phyloP scores from a whole-genome alignment of 2,329 filamentous ascomycete genomes.

The Microthyrium microscopicum region DNA sequence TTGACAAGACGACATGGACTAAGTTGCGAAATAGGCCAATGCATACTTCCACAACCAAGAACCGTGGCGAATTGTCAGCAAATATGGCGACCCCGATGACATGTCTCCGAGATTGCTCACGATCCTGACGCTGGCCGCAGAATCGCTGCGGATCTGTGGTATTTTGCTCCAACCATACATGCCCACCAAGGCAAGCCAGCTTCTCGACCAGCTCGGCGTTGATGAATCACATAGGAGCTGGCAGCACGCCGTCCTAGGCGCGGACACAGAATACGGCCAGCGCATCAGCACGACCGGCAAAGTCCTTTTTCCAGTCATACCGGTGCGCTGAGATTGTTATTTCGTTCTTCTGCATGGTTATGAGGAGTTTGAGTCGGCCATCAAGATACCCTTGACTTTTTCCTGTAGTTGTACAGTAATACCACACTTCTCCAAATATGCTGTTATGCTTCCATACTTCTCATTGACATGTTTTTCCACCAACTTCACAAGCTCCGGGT shows the following conservation, averaged over 20 bases:
- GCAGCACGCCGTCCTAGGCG: slow-evolving; percentile 42
- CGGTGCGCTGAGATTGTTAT: too few relatives aligned
- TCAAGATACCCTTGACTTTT: slow-evolving; percentile 14
- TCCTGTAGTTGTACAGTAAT: slow-evolving; percentile 21
- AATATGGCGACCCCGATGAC: slow-evolving; percentile 16
- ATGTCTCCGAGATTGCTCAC: slow-evolving; percentile 30
- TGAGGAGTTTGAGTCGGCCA: too few relatives aligned
- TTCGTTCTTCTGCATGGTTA: too few relatives aligned
- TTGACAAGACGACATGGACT: too few relatives aligned
- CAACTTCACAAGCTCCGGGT: slow-evolving; percentile 43
- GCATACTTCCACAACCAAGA: slow-evolving; percentile 44
- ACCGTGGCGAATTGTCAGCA: slow-evolving; percentile 42
- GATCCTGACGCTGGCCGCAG: slow-evolving; percentile 55
- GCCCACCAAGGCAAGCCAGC: slow-evolving; percentile 53
- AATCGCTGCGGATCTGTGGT: slow-evolving; percentile 60
- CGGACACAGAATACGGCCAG: slow-evolving; percentile 54
- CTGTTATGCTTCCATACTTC: slow-evolving; percentile 47
- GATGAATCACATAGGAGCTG: slow-evolving; percentile 42
- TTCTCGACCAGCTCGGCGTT: slow-evolving; percentile 70
- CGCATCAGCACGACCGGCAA: slow-evolving; percentile 13
- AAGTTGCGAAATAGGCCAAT: too few relatives aligned
- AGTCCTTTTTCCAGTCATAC: too few relatives aligned
- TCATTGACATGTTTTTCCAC: slow-evolving; percentile 41
- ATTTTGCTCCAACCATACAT: slow-evolving; percentile 88
- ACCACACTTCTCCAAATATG: slow-evolving; percentile 49